Evolutionary conservation across 352 stramenopile species (phyloP), one percentile per base, ranked within the genome.

Genomic region (Blastocystis hominis): DNA sequence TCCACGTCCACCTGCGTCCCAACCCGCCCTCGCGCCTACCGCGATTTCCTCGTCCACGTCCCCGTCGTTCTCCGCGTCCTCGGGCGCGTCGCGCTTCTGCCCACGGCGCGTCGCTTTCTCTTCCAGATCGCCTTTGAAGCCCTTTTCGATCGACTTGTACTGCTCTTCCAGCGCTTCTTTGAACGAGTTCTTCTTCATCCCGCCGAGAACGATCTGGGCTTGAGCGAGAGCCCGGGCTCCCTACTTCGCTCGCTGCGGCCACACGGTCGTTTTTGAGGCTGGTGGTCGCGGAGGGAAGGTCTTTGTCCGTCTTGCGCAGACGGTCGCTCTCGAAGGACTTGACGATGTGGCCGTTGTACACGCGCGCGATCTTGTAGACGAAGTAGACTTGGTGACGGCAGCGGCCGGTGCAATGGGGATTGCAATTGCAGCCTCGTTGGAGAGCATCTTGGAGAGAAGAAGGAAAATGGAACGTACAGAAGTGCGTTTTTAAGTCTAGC

Each of bases 401-500:
- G 17, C 36, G 66, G 9, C 55, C 42, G 15, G 30, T 44, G 44
- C 72, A 84, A 24, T 38, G 30, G 13, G 44, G 72, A 50, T 61
- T 42, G 38, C 72, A 84, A 30, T 84, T 84, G 72, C 72, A 84
- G 0, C 72, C 54, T 1, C 55, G 50, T 46, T 53, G 50, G 44
- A 84, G 55, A 2, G 42, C 56, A 53, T 84, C 72, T 84, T 38
- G 9, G 3, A 20, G 42, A 66, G 3, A 84, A 3, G 40, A 9
- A 36, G 13, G 4, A 20, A 10, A 4, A 1, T 1, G 2, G 34
- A 1, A 36, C 6, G 1, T 50, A 84, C 72, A 84, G 36, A 66
- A 84, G 50, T 84, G 72, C 20, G 72, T 84, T 24, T 84, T 84
- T 34, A 84, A 40, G 68, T 84, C 55, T 9, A 20, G 66, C 34